These are phyloP conservation scores for Didymella keratinophila DNA, from an alignment of 2,329 filamentous ascomycete genomes.

Conservation along the genomic window DNA sequence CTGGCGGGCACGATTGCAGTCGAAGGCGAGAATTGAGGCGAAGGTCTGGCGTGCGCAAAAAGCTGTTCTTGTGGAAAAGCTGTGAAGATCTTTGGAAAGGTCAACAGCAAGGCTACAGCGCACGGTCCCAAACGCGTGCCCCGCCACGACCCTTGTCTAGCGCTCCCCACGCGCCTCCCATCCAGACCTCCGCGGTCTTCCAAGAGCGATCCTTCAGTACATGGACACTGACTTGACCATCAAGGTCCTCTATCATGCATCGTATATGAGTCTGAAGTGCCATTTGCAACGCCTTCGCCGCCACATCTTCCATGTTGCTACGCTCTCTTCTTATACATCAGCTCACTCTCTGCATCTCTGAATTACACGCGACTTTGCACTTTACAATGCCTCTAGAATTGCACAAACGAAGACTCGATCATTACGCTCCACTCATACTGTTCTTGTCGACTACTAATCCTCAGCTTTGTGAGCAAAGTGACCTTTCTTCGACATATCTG, in stretches of 20 bases:
- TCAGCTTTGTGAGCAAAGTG: not conserved
- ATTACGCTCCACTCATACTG: not conserved
- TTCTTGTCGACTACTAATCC: not conserved
- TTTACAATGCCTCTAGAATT: not conserved
- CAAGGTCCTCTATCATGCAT: conserved; percentile 1
- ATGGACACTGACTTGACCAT: not conserved
- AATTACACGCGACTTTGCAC: not conserved
- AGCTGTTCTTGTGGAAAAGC: not conserved
- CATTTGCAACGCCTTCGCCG: not conserved
- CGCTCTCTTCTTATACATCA: not conserved
- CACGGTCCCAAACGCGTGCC: conserved; percentile 15
- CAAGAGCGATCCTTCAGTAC: not conserved
- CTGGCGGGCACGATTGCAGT: not conserved
- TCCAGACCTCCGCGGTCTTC: not conserved
- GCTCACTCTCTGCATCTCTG: not conserved
- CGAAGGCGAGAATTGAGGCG: not conserved
- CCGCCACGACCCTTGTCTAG: conserved; percentile 15
- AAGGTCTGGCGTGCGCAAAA: not conserved
- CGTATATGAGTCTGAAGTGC: not conserved
- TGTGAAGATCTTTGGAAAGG: conserved; percentile 20
- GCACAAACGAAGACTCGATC: not conserved
- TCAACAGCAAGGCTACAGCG: conserved; percentile 16
- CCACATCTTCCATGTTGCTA: not conserved
- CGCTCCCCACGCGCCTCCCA: not conserved
- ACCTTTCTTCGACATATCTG: not conserved